A percentile compares a stretch with the other conserved stretches of the same genome.
These are phyloP conservation scores for Plantago coronopus DNA, from an alignment of 305 asterid genomes.

Conservation along the genomic window DNA sequence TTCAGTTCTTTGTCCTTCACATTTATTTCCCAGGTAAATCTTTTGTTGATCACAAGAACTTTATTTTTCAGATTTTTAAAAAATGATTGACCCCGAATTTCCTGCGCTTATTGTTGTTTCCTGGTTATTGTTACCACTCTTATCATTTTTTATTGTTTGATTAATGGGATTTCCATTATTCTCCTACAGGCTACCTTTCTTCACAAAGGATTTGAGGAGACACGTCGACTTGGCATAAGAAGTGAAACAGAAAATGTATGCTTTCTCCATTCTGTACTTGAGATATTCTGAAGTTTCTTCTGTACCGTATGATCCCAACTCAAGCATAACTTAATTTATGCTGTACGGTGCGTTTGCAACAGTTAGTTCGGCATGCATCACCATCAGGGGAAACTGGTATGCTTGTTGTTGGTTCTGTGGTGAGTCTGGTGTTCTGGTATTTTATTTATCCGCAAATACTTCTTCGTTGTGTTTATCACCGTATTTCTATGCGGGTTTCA, in stretches of 20 bases:
- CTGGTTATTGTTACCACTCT: not conserved
- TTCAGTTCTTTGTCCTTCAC: conserved; percentile 20
- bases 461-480: conserved; percentile 6
- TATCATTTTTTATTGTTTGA: conserved; percentile 21
- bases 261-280: conserved; percentile 11
- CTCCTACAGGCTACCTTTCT: conserved; percentile 73
- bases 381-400: conserved; percentile 93
- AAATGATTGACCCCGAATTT: not conserved
- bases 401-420: conserved; percentile 98
- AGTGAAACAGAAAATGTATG: conserved; percentile 84
- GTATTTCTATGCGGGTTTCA: conserved; percentile 31
- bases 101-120: not conserved
- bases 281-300: not conserved
- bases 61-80: not conserved
- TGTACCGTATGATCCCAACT: conserved; percentile 14
- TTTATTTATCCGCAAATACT: conserved; percentile 4
- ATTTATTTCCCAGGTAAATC: conserved; percentile 9
- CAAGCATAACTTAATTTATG: conserved; percentile 2
- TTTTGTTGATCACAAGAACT: not conserved
- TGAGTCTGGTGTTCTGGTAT: conserved; percentile 36
- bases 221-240: conserved; percentile 91
- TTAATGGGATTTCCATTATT: conserved; percentile 22
- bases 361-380: conserved; percentile 91
- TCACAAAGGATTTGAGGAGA: conserved; percentile 98
- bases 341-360: conserved; percentile 8